Evolutionary conservation across 495 filamentous ascomycete genomes (phyloP).

Genomic region (Xylaria curta): DNA sequence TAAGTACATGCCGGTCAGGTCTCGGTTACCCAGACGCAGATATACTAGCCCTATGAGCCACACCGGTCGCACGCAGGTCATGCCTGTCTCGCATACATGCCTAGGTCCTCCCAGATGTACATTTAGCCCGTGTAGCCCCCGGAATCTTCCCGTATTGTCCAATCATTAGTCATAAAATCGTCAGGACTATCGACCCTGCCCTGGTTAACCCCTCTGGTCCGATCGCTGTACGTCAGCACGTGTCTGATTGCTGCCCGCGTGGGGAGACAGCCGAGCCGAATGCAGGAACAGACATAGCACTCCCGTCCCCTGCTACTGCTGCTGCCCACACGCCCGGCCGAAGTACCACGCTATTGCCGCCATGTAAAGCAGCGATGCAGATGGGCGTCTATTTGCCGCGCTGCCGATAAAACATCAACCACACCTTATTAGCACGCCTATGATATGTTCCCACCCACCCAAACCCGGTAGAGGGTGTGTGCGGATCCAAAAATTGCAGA

Average conservation of each 20-base stretch:
- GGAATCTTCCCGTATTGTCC: slow-evolving; percentile 38
- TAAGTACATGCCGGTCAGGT: slow-evolving; percentile 15
- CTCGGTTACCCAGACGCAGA: slow-evolving; percentile 32
- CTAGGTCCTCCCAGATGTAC: slow-evolving; percentile 41
- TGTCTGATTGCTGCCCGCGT: slow-evolving; percentile 30
- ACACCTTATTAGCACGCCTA: slow-evolving; percentile 16
- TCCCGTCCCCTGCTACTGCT: slow-evolving; percentile 26
- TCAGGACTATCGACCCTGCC: slow-evolving; percentile 45
- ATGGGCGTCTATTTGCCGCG: slow-evolving; percentile 36
- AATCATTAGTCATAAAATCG: slow-evolving; percentile 55
- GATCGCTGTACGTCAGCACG: slow-evolving; percentile 38
- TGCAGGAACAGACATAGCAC: slow-evolving; percentile 41
- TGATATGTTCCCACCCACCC: slow-evolving; percentile 27
- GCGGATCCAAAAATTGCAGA: slow-evolving; percentile 31
- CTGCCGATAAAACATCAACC: slow-evolving; percentile 28
- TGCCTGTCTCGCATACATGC: slow-evolving; percentile 33
- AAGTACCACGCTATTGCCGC: slow-evolving; percentile 35
- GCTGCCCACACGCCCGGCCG: slow-evolving; percentile 35
- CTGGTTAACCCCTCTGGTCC: slow-evolving; percentile 32
- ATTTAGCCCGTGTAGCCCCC: slow-evolving; percentile 41
- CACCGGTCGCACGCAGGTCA: slow-evolving; percentile 39
- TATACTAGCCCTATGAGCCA: slow-evolving; percentile 30
- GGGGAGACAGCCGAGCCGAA: slow-evolving; percentile 30
- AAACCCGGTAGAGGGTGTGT: slow-evolving; percentile 34
- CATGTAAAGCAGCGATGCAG: slow-evolving; percentile 40